Conservation (phyloP, 1,284 basidiomycete species). For the Phylloboletellus chloephorus region DNA sequence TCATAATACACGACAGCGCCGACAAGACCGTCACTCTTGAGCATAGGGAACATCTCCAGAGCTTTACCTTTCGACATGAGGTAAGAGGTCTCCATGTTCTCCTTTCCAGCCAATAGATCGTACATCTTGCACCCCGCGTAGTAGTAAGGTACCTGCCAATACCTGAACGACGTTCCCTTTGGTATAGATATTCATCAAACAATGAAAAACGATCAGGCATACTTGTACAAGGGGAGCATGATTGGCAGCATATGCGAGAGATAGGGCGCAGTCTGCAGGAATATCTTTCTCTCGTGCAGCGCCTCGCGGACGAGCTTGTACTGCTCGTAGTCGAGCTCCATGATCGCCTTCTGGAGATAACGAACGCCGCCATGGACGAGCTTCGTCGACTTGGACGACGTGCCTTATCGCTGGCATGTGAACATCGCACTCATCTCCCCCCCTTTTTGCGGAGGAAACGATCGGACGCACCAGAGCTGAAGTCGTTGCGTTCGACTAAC, state of each 20-base stretch:
- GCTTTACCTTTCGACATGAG: slow-evolving; percentile 93
- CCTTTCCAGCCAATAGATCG: slow-evolving; percentile 89
- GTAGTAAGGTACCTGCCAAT: slow-evolving; percentile 98
- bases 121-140: slow-evolving; percentile 96
- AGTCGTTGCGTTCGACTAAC: slow-evolving; percentile 91
- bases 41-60: slow-evolving; percentile 93
- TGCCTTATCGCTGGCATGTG: slow-evolving; percentile 73
- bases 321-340: slow-evolving; percentile 94
- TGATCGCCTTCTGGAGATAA: slow-evolving; percentile 94
- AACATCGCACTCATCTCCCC: no score
- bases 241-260: slow-evolving; percentile 90
- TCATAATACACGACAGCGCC: slow-evolving; percentile 98
- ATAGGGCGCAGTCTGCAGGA: slow-evolving; percentile 95
- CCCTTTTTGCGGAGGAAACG: no score
- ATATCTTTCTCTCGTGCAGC: slow-evolving; percentile 87
- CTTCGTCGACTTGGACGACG: slow-evolving; percentile 96
- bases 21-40: slow-evolving; percentile 88
- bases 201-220: slow-evolving; percentile 24
- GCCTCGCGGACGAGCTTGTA: slow-evolving; percentile 96
- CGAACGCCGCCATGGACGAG: slow-evolving; percentile 97
- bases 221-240: slow-evolving; percentile 91
- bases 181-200: slow-evolving; percentile 1
- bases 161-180: slow-evolving; percentile 43
- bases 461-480: slow-evolving; percentile 64
- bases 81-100: slow-evolving; percentile 96